Evolutionary conservation across 2,329 filamentous ascomycete species (phyloP), one percentile per base, ranked within the genome.

Genomic region (Fusarium hostae): DNA sequence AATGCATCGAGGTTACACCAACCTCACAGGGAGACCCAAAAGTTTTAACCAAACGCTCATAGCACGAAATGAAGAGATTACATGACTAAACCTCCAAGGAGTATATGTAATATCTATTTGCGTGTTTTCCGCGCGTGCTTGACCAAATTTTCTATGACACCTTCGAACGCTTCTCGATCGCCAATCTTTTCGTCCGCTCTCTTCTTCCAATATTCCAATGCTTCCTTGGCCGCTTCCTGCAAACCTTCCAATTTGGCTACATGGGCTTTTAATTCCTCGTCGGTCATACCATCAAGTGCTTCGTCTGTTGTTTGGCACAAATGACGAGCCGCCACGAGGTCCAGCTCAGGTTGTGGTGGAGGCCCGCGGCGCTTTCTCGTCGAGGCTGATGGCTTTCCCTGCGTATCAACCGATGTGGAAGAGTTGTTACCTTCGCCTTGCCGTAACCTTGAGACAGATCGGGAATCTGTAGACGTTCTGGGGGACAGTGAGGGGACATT

Each of bases 61-160:
- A 64, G 58, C 64, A 69, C 52, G 63, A 73, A 76, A 72, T 69
- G 69, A 59, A 56, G 71, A 67, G 64, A 65, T 50, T 73, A 68
- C 37, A 56, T 69, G 61, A 52, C 48, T 48, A 66, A 74, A 63
- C 48, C 47, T 51, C 39, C 32, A 48, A 68, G 34, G 37, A 71
- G 48, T 65, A 59, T 68, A 71, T 71, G 70, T 28, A 61, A 64
- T 43, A 39, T 73, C 83, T 84, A 94, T 82, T 95, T 96, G 78
- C 94, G 88, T 62, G 94, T 90, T 83, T 95, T 94, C 80, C 94
- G 88, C 54, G 94, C 94, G 83, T 97, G 94, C 81, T 94, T 96
- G 45, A 98, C 95, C 72, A 98, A 82, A 80, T 97, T 98, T 83
- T 97, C 95, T 86, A 98, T 98, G 20, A 98, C 95, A 1, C 94